Conservation (phyloP, 2,329 filamentous ascomycete genomes). For the Fusarium goolgardi region DNA sequence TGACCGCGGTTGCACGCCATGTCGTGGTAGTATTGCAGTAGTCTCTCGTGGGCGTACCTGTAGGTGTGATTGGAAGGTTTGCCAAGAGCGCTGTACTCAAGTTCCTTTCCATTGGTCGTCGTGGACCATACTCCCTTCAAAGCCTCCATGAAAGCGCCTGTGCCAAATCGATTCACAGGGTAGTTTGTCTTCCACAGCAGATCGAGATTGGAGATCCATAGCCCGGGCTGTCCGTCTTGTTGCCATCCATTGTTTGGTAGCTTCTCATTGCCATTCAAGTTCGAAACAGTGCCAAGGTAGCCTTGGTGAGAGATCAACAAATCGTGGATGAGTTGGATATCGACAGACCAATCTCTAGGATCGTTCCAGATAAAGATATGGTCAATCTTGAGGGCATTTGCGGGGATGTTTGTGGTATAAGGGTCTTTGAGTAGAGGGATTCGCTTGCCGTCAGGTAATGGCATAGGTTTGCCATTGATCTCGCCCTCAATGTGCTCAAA, state of each 20-base stretch:
- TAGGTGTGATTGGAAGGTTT: constrained; percentile 86
- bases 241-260: constrained; percentile 84
- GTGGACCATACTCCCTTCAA: constrained; percentile 82
- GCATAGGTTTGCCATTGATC: constrained; percentile 47
- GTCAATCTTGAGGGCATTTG: constrained; percentile 77
- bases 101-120: constrained; percentile 71
- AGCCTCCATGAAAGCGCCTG: constrained; percentile 88
- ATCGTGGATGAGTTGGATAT: constrained; percentile 86
- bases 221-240: constrained; percentile 78
- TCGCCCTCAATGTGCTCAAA: constrained; percentile 67
- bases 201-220: constrained; percentile 93
- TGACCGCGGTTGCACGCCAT: constrained; percentile 39
- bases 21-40: constrained; percentile 63
- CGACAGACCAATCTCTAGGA: constrained; percentile 94
- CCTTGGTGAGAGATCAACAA: constrained; percentile 83
- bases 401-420: constrained; percentile 52
- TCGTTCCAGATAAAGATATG: constrained; percentile 96
- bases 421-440: constrained; percentile 49
- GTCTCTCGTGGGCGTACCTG: constrained; percentile 79
- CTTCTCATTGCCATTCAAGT: constrained; percentile 72
- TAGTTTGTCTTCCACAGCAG: constrained; percentile 89
- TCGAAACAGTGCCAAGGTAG: constrained; percentile 81
- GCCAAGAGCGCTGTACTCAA: constrained; percentile 77
- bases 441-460: constrained; percentile 51
- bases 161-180: constrained; percentile 86